Conservation (phyloP, 192 early-diverging fungal genomes). For the Coemansia sp. region DNA sequence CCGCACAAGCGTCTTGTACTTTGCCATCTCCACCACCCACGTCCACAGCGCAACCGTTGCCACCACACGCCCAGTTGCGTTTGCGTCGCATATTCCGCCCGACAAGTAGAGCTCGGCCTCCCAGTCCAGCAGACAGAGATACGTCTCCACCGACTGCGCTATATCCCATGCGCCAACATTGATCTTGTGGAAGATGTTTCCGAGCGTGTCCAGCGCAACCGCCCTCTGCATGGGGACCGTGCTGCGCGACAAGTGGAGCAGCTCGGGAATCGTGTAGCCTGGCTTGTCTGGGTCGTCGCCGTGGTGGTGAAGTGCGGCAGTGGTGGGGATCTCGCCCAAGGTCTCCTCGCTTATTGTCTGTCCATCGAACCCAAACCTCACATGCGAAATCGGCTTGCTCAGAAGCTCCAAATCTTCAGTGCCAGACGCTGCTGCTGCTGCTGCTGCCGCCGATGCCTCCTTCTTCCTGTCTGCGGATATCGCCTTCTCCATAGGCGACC, state of each 20-base stretch:
- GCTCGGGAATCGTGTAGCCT: constrained; percentile 84
- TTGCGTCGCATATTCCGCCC: constrained; percentile 25
- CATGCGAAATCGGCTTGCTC: constrained; percentile 43
- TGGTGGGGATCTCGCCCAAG: constrained; percentile 55
- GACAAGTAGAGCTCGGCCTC: constrained; percentile 46
- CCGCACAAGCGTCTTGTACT: constrained; percentile 42
- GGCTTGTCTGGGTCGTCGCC: constrained; percentile 79
- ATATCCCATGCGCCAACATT: constrained; percentile 44
- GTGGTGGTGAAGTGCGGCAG: constrained; percentile 87
- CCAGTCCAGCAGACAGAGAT: constrained; percentile 43
- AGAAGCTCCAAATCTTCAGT: constrained; percentile 15
- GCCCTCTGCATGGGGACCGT: constrained; percentile 78
- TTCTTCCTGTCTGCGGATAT: constrained; percentile 14
- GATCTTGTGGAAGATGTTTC: constrained; percentile 57
- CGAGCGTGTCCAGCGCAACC: constrained; percentile 64
- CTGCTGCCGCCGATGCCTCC: constrained; percentile 5
- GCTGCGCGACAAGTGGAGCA: constrained; percentile 79
- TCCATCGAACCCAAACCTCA: constrained; percentile 83
- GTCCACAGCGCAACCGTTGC: constrained; percentile 38
- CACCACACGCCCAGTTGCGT: constrained; percentile 31
- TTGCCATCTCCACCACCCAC: constrained; percentile 47
- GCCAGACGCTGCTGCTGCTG: not conserved
- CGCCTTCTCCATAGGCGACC: constrained; percentile 42
- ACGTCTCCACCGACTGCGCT: constrained; percentile 29
- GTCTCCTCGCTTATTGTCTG: constrained; percentile 59